phyloP scores from a whole-genome alignment of 192 early-diverging fungal species.

The Coemansia sp. region DNA sequence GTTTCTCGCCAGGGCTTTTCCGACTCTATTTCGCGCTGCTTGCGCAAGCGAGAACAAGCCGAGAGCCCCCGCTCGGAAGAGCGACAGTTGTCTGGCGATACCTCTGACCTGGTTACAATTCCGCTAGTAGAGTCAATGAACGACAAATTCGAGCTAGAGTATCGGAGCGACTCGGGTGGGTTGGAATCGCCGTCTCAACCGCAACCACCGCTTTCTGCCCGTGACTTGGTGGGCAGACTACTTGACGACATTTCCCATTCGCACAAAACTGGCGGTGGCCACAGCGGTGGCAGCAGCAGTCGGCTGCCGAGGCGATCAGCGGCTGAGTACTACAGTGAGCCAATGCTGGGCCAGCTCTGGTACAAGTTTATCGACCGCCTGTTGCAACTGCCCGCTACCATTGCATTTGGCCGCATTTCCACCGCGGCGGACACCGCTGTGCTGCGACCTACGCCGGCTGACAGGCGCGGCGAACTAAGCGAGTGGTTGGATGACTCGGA shows the following conservation, averaged over 20 bases:
- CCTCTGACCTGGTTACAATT: conserved; percentile 5
- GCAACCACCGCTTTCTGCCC: background rate
- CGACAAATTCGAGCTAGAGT: background rate
- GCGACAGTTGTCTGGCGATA: background rate
- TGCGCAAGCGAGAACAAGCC: background rate
- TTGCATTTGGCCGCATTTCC: conserved; percentile 7
- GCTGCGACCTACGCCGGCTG: background rate
- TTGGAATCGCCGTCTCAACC: background rate
- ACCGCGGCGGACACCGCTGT: background rate
- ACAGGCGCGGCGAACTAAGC: background rate
- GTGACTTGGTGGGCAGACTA: conserved; percentile 19
- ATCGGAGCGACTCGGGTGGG: background rate
- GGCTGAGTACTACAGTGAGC: conserved; percentile 17
- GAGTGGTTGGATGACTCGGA: conserved; percentile 19
- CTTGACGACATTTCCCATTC: conserved; percentile 15
- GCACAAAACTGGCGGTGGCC: too few relatives aligned
- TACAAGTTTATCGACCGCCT: conserved; percentile 18
- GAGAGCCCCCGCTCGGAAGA: background rate
- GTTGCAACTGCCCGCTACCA: conserved; percentile 6
- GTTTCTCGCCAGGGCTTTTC: background rate
- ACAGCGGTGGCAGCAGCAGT: background rate
- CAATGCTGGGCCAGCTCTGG: conserved; percentile 24
- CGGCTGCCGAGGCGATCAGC: background rate
- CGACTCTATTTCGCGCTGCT: background rate
- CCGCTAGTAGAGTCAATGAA: background rate